phyloP scores from a whole-genome alignment of 202 grass and related monocot species.

The Panicum virgatum region DNA sequence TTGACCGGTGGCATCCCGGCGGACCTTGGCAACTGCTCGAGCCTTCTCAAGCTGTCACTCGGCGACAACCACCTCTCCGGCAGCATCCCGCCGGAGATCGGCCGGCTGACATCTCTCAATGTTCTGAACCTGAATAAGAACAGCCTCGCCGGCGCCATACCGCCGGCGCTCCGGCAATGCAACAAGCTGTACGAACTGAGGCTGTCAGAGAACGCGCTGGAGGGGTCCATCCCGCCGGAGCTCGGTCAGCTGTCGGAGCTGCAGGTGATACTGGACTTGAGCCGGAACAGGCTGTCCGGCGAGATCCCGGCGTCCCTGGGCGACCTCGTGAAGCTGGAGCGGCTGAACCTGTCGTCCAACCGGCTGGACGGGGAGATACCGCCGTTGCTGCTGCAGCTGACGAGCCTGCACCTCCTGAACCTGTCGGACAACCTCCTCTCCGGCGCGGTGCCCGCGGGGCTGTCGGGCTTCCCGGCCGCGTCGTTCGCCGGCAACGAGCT shows the following conservation, averaged over 20 bases:
- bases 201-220: constrained; percentile 76
- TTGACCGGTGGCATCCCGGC: constrained; percentile 56
- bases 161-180: constrained; percentile 60
- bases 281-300: constrained; percentile 65
- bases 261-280: constrained; percentile 87
- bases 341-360: constrained; percentile 87
- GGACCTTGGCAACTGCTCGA: constrained; percentile 66
- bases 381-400: constrained; percentile 60
- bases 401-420: constrained; percentile 76
- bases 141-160: constrained; percentile 65
- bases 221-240: constrained; percentile 65
- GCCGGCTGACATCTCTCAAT: constrained; percentile 71
- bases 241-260: constrained; percentile 76
- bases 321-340: constrained; percentile 82
- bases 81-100: constrained; percentile 73
- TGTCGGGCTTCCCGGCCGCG: constrained; percentile 63
- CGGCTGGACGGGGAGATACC: constrained; percentile 65
- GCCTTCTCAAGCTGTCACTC: constrained; percentile 79
- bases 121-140: constrained; percentile 88
- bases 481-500: constrained; percentile 68
- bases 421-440: constrained; percentile 74
- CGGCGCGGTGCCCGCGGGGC: constrained; percentile 45
- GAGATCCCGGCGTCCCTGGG: constrained; percentile 68
- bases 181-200: constrained; percentile 88
- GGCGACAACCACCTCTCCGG: constrained; percentile 70